These are phyloP conservation scores for Pinus taeda DNA, from an alignment of 75 land plant genomes.

Conservation along the genomic window DNA sequence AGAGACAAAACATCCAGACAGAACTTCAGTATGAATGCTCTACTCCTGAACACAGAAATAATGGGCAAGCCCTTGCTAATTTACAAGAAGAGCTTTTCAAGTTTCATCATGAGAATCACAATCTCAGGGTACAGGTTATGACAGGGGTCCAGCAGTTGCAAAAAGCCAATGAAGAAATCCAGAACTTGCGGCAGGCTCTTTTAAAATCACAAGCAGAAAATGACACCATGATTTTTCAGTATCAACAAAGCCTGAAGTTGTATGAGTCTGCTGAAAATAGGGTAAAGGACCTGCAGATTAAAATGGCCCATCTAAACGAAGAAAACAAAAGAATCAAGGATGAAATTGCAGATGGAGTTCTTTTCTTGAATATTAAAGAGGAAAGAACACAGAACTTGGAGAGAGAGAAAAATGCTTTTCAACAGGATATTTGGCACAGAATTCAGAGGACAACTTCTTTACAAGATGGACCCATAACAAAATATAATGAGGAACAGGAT, in stretches of 20 bases:
- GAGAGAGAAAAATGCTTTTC: slow-evolving; percentile 33
- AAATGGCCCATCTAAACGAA: slow-evolving; percentile 27
- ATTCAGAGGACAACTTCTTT: slow-evolving; percentile 22
- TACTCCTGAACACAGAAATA: slow-evolving; percentile 3
- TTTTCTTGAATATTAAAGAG: slow-evolving; percentile 41
- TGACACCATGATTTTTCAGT: slow-evolving; percentile 34
- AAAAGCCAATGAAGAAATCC: slow-evolving; percentile 44
- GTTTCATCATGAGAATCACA: slow-evolving; percentile 7
- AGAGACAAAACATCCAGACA: neutral
- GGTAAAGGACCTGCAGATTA: slow-evolving; percentile 30
- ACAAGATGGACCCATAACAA: slow-evolving; percentile 28
- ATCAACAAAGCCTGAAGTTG: slow-evolving; percentile 2
- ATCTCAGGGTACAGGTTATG: slow-evolving; percentile 8
- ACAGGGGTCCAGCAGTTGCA: slow-evolving; percentile 1
- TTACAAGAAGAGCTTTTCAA: slow-evolving; percentile 3
- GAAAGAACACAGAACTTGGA: slow-evolving; percentile 31
- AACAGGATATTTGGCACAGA: slow-evolving; percentile 31
- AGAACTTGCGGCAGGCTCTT: slow-evolving; percentile 25
- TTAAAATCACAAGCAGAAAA: slow-evolving; percentile 38
- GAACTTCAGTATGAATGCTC: slow-evolving; percentile 2
- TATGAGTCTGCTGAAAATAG: slow-evolving; percentile 32
- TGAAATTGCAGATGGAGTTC: slow-evolving; percentile 24
- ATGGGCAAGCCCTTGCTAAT: neutral
- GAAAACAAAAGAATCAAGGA: slow-evolving; percentile 28
- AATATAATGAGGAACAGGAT: slow-evolving; percentile 38